Evolutionary conservation across 2,329 filamentous ascomycete species (phyloP).

Genomic region (Colletotrichum orchidophilum): DNA sequence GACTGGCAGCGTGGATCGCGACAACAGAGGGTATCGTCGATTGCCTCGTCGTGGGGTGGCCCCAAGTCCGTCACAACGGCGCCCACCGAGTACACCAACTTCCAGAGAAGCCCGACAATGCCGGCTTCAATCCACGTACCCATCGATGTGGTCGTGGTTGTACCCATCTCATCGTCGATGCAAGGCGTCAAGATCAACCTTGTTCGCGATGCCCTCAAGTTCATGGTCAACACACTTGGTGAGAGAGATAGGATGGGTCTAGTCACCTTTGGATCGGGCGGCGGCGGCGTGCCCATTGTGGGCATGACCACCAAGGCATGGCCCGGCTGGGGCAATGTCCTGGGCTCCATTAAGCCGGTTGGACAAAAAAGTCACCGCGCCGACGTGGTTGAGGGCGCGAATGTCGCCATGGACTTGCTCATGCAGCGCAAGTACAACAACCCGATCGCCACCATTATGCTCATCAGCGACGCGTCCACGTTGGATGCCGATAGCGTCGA

Average conservation of each 20-base stretch:
- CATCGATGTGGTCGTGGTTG: constrained; percentile 94
- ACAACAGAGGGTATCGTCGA: constrained; percentile 80
- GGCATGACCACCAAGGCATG: constrained; percentile 97
- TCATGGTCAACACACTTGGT: constrained; percentile 88
- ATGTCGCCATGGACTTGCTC: constrained; percentile 96
- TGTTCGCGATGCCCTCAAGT: constrained; percentile 88
- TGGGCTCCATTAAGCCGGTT: constrained; percentile 89
- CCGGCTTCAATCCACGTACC: constrained; percentile 80
- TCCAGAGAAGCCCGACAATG: constrained; percentile 60
- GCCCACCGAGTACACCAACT: constrained; percentile 89
- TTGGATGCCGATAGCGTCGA: constrained; percentile 95
- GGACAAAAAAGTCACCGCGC: constrained; percentile 96
- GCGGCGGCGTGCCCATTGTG: constrained; percentile 93
- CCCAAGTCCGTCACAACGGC: constrained; percentile 86
- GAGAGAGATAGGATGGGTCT: constrained; percentile 96
- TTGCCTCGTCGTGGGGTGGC: constrained; percentile 83
- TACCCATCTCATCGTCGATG: constrained; percentile 98
- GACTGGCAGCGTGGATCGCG: constrained; percentile 75
- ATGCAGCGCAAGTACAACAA: constrained; percentile 99
- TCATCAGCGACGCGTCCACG: constrained; percentile 97
- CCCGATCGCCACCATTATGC: constrained; percentile 91
- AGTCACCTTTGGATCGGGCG: constrained; percentile 95
- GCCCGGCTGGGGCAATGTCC: constrained; percentile 87
- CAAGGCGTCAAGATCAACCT: constrained; percentile 98
- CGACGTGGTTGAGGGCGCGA: constrained; percentile 96